These are phyloP conservation scores for Hypsizygus marmoreus DNA, from an alignment of 768 basidiomycete genomes.

Conservation along the genomic window DNA sequence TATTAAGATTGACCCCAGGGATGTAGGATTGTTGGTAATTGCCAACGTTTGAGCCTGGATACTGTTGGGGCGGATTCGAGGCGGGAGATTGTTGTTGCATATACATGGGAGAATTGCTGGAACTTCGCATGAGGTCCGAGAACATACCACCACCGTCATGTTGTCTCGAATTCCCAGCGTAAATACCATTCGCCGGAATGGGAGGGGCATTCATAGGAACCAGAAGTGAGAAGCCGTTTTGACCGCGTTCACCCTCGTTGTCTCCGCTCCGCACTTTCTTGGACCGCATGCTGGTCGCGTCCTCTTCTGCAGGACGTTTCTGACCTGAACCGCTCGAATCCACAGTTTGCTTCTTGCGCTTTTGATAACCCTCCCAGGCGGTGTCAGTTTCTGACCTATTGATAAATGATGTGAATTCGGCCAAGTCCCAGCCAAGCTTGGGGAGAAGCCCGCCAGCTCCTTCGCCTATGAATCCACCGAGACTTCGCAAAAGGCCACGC, in stretches of 20 bases:
- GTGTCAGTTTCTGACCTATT: slow-evolving; percentile 91
- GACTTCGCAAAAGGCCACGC: slow-evolving; percentile 72
- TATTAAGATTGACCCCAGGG: slow-evolving; percentile 55
- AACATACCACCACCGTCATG: slow-evolving; percentile 56
- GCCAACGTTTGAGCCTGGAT: slow-evolving; percentile 38
- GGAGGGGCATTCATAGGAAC: slow-evolving; percentile 49
- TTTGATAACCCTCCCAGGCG: slow-evolving; percentile 86
- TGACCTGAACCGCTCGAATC: slow-evolving; percentile 31
- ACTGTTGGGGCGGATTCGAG: slow-evolving; percentile 41
- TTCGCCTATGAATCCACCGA: slow-evolving; percentile 84
- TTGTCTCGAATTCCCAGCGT: slow-evolving; percentile 42
- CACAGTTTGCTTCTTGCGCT: slow-evolving; percentile 54
- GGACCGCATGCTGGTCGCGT: slow-evolving; percentile 33
- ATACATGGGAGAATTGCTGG: slow-evolving; percentile 63
- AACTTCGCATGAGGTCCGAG: slow-evolving; percentile 58
- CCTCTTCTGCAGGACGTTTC: slow-evolving; percentile 61
- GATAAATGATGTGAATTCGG: slow-evolving; percentile 79
- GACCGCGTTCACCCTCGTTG: slow-evolving; percentile 36
- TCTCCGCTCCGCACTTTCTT: slow-evolving; percentile 57
- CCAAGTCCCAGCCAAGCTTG: slow-evolving; percentile 76
- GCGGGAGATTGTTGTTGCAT: slow-evolving; percentile 47
- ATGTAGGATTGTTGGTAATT: slow-evolving; percentile 53
- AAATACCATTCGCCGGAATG: slow-evolving; percentile 43
- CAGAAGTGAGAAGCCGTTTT: slow-evolving; percentile 58
- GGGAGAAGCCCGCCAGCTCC: slow-evolving; percentile 77